Evolutionary conservation across 2,329 filamentous ascomycete species (phyloP), one percentile per base, ranked within the genome.

Genomic region (Venturiaceae sp.): DNA sequence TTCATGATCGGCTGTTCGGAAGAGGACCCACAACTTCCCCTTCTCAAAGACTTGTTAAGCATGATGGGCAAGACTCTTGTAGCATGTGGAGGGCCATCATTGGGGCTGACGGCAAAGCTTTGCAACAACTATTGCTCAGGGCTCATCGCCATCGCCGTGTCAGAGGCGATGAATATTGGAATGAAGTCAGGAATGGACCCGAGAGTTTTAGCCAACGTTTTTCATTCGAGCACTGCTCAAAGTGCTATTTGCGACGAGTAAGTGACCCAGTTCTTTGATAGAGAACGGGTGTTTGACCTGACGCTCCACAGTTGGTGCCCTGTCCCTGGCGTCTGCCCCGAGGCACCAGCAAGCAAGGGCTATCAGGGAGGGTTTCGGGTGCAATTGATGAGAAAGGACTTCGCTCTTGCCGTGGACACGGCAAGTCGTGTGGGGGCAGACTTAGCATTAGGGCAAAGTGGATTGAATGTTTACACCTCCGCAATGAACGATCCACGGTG

Each of bases 71-170:
- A 72, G 47, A 71, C 78, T 55, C 69, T 82, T 41, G 78, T 84
- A 54, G 72, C 80, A 4, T 84, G 82, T 62, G 82, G 82, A 3
- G 80, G 76, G 0, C 75, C 79, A 0, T 78, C 77, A 0, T 72
- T 83, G 0, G 81, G 82, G 0, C 74, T 85, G 3, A 77, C 80
- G 0, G 80, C 82, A 0, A 85, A 84, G 67, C 69, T 84, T 5
- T 81, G 76, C 58, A 85, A 85, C 65, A 85, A 85, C 63, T 85
- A 85, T 66, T 74, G 79, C 53, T 82, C 77, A 0, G 81, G 80
- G 1, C 70, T 83, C 23, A 83, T 84, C 59, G 77, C 81, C 5
- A 81, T 85, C 57, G 81, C 81, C 0, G 76, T 73, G 46, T 75
- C 79, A 0, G 82, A 85, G 66, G 80, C 81, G 1, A 78, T 84